A percentile compares a stretch with the other conserved stretches of the same genome.
These are phyloP conservation scores for Globisporangium acanthophoron DNA, from an alignment of 352 stramenopile genomes.

Conservation along the genomic window DNA sequence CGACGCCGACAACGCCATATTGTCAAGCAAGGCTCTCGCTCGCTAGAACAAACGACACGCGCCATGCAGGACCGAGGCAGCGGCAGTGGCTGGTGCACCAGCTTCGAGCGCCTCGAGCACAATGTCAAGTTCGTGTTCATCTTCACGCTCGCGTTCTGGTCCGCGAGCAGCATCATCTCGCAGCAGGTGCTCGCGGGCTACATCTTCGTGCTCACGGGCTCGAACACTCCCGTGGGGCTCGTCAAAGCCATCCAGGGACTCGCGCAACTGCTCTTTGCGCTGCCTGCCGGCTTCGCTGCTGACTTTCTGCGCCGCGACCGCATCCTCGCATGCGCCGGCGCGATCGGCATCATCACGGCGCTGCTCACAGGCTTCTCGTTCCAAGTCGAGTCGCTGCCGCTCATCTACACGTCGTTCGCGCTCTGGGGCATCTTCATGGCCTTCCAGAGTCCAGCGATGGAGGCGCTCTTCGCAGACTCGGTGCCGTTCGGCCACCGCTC, in stretches of 20 bases:
- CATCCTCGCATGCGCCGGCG: slow-evolving; percentile 32
- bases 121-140: slow-evolving; percentile 70
- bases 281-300: slow-evolving; percentile 50
- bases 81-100: neutral
- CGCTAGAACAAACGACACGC: neutral
- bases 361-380: slow-evolving; percentile 41
- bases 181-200: slow-evolving; percentile 58
- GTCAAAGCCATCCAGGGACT: slow-evolving; percentile 47
- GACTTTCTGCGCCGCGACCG: slow-evolving; percentile 52
- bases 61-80: neutral
- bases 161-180: slow-evolving; percentile 51
- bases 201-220: slow-evolving; percentile 48
- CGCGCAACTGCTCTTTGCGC: slow-evolving; percentile 40
- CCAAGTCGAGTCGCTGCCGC: slow-evolving; percentile 28
- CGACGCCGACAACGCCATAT: too few relatives aligned
- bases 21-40: too few relatives aligned
- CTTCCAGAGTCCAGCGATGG: slow-evolving; percentile 64
- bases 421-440: slow-evolving; percentile 80
- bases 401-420: slow-evolving; percentile 61
- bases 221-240: slow-evolving; percentile 35
- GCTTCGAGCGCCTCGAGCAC: slow-evolving; percentile 30
- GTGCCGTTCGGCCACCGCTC: slow-evolving; percentile 61
- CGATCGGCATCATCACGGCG: slow-evolving; percentile 30
- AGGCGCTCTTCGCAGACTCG: slow-evolving; percentile 85
- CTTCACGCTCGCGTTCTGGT: slow-evolving; percentile 64